A percentile compares a stretch with the other conserved stretches of the same genome.
These are phyloP conservation scores for Prinsepia uniflora DNA, from an alignment of 306 rosid species.

Conservation along the genomic window DNA sequence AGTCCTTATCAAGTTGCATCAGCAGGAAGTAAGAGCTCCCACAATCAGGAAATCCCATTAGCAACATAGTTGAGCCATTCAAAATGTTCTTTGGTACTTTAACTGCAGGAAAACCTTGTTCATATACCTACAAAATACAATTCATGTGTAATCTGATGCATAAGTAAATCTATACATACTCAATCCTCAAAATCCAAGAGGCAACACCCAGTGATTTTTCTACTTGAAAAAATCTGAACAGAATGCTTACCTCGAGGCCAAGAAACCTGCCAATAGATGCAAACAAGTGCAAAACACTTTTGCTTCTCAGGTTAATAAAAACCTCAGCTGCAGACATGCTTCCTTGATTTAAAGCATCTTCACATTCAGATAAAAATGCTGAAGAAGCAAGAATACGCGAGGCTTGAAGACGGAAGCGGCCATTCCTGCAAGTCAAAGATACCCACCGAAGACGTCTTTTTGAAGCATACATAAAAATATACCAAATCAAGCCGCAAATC, in stretches of 20 bases:
- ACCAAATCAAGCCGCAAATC: background rate
- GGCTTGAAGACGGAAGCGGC: conserved; percentile 87
- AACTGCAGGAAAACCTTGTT: conserved; percentile 66
- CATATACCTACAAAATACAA: conserved; percentile 64
- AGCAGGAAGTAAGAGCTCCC: conserved; percentile 79
- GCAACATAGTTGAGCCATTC: conserved; percentile 64
- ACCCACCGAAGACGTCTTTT: conserved; percentile 19
- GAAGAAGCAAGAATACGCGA: conserved; percentile 56
- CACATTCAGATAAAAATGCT: conserved; percentile 61
- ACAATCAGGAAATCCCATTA: conserved; percentile 96
- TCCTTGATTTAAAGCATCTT: conserved; percentile 95
- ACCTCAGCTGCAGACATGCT: conserved; percentile 77
- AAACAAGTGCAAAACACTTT: conserved; percentile 83
- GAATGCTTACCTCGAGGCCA: conserved; percentile 78
- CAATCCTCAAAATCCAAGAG: background rate
- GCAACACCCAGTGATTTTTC: background rate
- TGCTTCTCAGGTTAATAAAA: conserved; percentile 85
- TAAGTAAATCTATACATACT: conserved; percentile 10
- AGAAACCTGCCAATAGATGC: conserved; percentile 85
- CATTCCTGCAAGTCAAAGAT: conserved; percentile 61
- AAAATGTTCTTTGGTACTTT: conserved; percentile 68
- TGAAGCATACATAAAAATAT: conserved; percentile 5
- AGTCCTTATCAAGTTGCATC: conserved; percentile 91
- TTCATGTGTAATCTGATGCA: conserved; percentile 7
- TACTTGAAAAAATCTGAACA: background rate